Evolutionary conservation across 1,139 yeast genomes (phyloP).

Genomic region (Diutina pseudorugosa): DNA sequence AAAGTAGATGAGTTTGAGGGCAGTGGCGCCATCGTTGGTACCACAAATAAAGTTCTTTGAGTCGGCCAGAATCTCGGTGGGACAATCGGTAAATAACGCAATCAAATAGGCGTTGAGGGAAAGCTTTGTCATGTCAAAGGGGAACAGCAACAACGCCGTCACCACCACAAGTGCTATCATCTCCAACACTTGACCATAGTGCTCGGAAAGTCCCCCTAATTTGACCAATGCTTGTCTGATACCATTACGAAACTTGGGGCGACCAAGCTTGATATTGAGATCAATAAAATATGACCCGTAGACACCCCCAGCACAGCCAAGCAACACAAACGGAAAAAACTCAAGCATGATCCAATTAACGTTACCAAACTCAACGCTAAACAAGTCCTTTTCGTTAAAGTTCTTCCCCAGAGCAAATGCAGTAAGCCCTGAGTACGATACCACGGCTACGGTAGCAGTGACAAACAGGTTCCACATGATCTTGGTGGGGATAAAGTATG

Average conservation of each 20-base stretch:
- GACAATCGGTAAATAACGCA: conserved; percentile 55
- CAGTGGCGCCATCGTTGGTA: conserved; percentile 15
- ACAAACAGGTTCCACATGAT: conserved; percentile 78
- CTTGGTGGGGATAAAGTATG: conserved; percentile 45
- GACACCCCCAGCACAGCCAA: conserved; percentile 61
- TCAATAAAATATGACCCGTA: conserved; percentile 46
- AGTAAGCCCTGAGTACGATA: conserved; percentile 42
- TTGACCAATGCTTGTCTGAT: not conserved
- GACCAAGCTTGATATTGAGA: conserved; percentile 27
- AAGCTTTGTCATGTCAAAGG: conserved; percentile 28
- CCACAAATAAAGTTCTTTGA: conserved; percentile 25
- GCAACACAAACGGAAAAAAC: conserved; percentile 49
- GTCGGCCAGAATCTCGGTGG: conserved; percentile 9
- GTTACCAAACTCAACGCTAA: conserved; percentile 51
- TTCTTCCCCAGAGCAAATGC: conserved; percentile 40
- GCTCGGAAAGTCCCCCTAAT: not conserved
- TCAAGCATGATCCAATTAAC: conserved; percentile 61
- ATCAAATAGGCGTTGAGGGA: conserved; percentile 46
- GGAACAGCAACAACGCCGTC: conserved; percentile 46
- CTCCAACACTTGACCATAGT: conserved; percentile 18
- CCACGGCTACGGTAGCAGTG: conserved; percentile 63
- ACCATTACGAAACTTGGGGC: conserved; percentile 6
- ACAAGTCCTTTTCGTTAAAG: conserved; percentile 40
- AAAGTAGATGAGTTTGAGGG: conserved; percentile 31
- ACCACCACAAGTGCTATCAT: conserved; percentile 32